Base-by-base conservation (phyloP, 257 asterid genomes). In the Ajuga chamaepitys region DNA sequence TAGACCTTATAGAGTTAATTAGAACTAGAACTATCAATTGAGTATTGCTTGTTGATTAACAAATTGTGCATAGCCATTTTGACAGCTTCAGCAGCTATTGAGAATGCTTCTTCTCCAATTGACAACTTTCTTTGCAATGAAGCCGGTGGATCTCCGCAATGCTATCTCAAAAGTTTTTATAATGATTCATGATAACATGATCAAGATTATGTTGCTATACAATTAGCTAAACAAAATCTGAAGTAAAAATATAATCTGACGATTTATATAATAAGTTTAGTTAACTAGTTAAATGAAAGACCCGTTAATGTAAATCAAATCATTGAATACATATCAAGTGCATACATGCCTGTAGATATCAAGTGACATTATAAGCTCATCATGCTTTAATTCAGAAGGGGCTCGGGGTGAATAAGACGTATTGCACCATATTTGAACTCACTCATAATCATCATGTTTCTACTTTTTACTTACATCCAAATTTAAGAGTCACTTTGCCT, bases 401-500 rank as follows among this genome's bases (percentile, higher is more conserved):
- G 18, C 24, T 7, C n/a, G 51, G 45, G 42, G 30, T 40, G 58
- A 46, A 67, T 57, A 65, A 6, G 66, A 69, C n/a, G 46, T 30
- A 68, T 37, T 45, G 21, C 64, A 40, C 22, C 35, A 48, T 48
- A 44, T 50, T 37, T 75, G 13, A 77, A 82, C 97, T 88, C 78
- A 91, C 97, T 91, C 91, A 69, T 82, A 87, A 54, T 89, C 93
- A 34, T 86, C 88, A 56, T 86, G 71, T 30, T 57, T 77, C 70
- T 81, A 69, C 82, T 81, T 85, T 58, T 67, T 78, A 52, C 78
- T 87, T 87, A 13, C 96, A 86, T 54, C 99, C 97, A 80, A 73
- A 87, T 60, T 87, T 82, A 40, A 93, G 88, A 10, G 86, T 89
- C 48, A 95, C 96, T 76, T 89, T 93, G 71, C 95, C 96, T 90